Conservation (phyloP, 495 filamentous ascomycete genomes). For the Neurospora hispaniola region DNA sequence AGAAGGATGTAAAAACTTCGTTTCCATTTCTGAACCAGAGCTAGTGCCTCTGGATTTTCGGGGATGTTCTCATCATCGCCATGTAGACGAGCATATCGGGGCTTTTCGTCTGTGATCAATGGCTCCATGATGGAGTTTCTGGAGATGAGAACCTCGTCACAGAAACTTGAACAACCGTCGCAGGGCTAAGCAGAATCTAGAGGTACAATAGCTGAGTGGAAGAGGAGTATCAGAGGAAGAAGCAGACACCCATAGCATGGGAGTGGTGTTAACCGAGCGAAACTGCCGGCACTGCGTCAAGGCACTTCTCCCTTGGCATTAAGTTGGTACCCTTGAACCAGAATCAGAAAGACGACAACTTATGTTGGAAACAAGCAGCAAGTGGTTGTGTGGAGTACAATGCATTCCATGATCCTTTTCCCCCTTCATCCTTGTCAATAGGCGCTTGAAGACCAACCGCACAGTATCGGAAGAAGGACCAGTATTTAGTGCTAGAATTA, state of each 20-base stretch:
- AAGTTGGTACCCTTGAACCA: background rate
- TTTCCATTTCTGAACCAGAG: background rate
- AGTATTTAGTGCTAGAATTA: background rate
- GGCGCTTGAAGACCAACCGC: background rate
- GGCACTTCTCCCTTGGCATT: background rate
- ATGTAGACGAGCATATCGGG: background rate
- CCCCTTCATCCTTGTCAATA: background rate
- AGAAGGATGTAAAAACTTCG: slow-evolving; percentile 2
- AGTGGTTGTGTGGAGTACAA: background rate
- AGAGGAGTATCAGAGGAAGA: background rate
- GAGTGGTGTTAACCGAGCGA: background rate
- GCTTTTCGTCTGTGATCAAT: background rate
- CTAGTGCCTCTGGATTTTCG: background rate
- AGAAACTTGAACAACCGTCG: background rate
- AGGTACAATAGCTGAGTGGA: background rate
- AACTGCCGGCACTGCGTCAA: background rate
- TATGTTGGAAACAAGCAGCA: background rate
- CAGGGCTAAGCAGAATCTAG: background rate
- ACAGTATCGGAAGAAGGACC: background rate
- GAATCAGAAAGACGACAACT: background rate
- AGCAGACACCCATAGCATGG: background rate
- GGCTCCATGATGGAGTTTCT: background rate
- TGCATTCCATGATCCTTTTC: background rate
- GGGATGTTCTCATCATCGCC: background rate
- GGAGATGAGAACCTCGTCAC: background rate